Percentiles rank a stretch among this genome's conserved stretches.
Conservation (phyloP, 768 basidiomycete genomes). For the Exidia glandulosa region DNA sequence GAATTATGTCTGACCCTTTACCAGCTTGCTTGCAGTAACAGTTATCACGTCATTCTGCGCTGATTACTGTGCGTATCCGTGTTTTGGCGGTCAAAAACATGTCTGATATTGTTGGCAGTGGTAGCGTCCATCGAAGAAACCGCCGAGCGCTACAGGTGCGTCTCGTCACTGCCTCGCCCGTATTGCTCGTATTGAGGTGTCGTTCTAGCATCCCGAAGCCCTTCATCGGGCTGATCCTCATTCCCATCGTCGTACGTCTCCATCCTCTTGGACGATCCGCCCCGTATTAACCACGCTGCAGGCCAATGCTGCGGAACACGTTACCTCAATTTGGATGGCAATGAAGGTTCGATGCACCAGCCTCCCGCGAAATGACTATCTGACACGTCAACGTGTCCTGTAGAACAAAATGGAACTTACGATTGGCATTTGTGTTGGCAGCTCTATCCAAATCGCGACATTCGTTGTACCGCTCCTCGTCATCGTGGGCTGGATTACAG, state of each 20-base stretch:
- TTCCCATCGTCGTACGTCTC: conserved; percentile 69
- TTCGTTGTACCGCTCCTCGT: conserved; percentile 84
- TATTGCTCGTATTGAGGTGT: not conserved
- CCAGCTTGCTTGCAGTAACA: conserved; percentile 63
- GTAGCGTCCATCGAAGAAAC: conserved; percentile 91
- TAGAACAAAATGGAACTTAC: conserved; percentile 72
- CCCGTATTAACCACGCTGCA: conserved; percentile 14
- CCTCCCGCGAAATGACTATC: too few species aligned
- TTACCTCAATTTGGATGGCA: conserved; percentile 18
- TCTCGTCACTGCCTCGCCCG: not conserved
- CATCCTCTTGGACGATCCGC: conserved; percentile 9
- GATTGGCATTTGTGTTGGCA: conserved; percentile 70
- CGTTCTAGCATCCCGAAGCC: conserved; percentile 50
- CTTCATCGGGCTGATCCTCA: conserved; percentile 77
- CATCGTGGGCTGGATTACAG: conserved; percentile 75
- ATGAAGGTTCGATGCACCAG: conserved; percentile 35
- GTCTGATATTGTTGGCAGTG: conserved; percentile 30
- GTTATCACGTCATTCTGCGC: conserved; percentile 81
- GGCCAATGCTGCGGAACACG: conserved; percentile 80
- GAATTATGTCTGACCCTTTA: not conserved
- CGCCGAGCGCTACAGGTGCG: conserved; percentile 50
- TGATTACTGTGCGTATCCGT: conserved; percentile 56
- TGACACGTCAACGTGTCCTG: conserved; percentile 74
- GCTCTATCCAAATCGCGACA: conserved; percentile 78
- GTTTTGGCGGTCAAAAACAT: not conserved